phyloP scores from a whole-genome alignment of 768 basidiomycete species.

The Cystofilobasidium ferigula region DNA sequence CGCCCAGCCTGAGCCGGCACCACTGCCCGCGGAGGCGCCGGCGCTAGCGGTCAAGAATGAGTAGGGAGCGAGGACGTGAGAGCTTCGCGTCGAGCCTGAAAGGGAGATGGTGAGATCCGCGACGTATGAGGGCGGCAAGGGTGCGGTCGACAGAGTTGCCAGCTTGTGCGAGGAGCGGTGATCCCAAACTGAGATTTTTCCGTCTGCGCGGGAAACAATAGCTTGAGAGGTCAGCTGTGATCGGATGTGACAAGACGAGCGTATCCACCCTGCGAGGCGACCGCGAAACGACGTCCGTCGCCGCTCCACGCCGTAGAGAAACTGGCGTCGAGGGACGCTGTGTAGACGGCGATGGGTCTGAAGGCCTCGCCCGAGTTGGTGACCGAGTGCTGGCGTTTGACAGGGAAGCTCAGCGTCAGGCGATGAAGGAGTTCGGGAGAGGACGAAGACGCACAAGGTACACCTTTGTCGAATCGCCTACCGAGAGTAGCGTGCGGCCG shows the following conservation, averaged over 20 bases:
- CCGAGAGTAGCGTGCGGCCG: slow-evolving; percentile 9
- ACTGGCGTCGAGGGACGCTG: slow-evolving; percentile 3
- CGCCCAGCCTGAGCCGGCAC: not conserved
- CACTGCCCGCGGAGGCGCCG: not conserved
- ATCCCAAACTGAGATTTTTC: slow-evolving; percentile 15
- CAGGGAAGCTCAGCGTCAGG: not conserved
- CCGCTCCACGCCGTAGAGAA: slow-evolving; percentile 20
- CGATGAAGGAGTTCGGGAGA: not conserved
- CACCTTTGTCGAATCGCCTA: slow-evolving; percentile 16
- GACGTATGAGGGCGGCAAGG: not conserved
- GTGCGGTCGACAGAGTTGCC: slow-evolving; percentile 8
- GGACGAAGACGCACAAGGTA: slow-evolving; percentile 10
- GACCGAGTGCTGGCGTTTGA: not conserved
- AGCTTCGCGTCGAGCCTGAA: not conserved
- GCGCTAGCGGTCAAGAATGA: too few species aligned
- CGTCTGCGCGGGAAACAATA: not conserved
- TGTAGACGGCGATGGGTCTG: slow-evolving; percentile 12
- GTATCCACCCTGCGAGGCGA: slow-evolving; percentile 15
- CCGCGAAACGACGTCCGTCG: slow-evolving; percentile 12
- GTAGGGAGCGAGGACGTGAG: not conserved
- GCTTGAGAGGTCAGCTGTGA: too few species aligned
- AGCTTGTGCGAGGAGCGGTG: slow-evolving; percentile 19
- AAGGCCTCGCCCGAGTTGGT: slow-evolving; percentile 8
- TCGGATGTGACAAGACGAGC: not conserved
- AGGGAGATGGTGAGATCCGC: not conserved